These are phyloP conservation scores for Phialophora expanda DNA, from an alignment of 2,329 filamentous ascomycete species.

Conservation along the genomic window DNA sequence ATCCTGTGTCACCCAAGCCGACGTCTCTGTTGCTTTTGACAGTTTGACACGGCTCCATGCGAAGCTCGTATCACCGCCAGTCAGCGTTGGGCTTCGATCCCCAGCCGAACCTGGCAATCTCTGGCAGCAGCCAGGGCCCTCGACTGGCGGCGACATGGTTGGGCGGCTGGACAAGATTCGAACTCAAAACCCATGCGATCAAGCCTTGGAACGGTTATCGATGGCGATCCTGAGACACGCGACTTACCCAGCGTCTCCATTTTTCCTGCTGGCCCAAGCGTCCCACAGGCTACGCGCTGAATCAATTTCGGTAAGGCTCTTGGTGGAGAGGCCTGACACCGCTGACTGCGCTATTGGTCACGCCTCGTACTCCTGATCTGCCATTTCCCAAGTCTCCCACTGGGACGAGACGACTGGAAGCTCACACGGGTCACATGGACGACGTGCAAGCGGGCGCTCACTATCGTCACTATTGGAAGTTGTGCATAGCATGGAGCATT, in stretches of 20 bases:
- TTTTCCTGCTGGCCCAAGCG: neutral
- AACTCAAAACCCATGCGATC: constrained; percentile 19
- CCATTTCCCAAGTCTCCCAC: constrained; percentile 8
- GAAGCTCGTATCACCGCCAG: constrained; percentile 28
- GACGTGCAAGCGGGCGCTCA: constrained; percentile 15
- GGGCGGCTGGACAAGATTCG: constrained; percentile 16
- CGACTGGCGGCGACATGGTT: neutral
- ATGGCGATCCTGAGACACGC: constrained; percentile 35
- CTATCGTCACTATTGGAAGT: constrained; percentile 22
- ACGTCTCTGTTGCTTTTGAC: neutral
- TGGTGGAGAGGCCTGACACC: constrained; percentile 21
- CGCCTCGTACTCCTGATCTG: constrained; percentile 23
- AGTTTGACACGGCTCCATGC: constrained; percentile 18
- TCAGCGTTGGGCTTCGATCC: constrained; percentile 9
- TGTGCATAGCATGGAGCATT: constrained; percentile 18
- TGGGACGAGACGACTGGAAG: constrained; percentile 7
- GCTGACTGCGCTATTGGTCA: constrained; percentile 26
- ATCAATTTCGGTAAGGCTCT: constrained; percentile 35
- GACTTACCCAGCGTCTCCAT: constrained; percentile 9
- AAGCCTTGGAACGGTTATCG: constrained; percentile 27
- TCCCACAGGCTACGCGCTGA: constrained; percentile 15
- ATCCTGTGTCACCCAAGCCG: constrained; percentile 32
- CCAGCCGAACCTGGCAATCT: constrained; percentile 7
- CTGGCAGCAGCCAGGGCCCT: neutral
- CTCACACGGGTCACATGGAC: constrained; percentile 28